Conservation (phyloP, 208 protist species). For the Acanthamoeba divionensis region DNA sequence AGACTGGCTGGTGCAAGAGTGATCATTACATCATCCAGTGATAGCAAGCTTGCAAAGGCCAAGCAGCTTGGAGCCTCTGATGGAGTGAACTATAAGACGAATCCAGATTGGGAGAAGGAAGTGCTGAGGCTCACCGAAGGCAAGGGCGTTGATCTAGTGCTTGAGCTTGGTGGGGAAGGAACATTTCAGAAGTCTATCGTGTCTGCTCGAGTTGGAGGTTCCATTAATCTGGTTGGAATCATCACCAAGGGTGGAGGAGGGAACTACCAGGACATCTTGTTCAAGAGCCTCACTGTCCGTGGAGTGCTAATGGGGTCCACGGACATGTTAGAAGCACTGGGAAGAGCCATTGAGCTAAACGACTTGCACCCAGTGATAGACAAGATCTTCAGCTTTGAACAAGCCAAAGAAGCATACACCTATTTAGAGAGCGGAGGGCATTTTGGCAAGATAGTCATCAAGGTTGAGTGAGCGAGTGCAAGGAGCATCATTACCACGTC, state of each 20-base stretch:
- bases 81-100: slow-evolving; percentile 22
- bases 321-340: slow-evolving; percentile 23
- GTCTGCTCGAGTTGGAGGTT: not conserved
- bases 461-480: too few species aligned
- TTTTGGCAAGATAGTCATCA: too few species aligned
- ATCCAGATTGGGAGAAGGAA: slow-evolving; percentile 25
- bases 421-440: too few species aligned
- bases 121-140: slow-evolving; percentile 8
- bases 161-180: slow-evolving; percentile 40
- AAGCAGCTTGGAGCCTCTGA: slow-evolving; percentile 31
- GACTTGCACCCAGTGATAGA: slow-evolving; percentile 55
- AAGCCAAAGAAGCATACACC: too few species aligned
- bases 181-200: slow-evolving; percentile 1
- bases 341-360: not conserved
- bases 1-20: not conserved
- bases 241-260: not conserved
- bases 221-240: slow-evolving; percentile 41
- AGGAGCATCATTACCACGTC: too few species aligned
- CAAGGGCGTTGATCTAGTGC: slow-evolving; percentile 47
- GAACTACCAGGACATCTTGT: not conserved
- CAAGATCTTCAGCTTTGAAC: slow-evolving; percentile 27
- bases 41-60: slow-evolving; percentile 37
- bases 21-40: slow-evolving; percentile 40
- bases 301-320: slow-evolving; percentile 34
- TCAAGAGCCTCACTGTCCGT: not conserved